Evolutionary conservation across 1,284 basidiomycete species (phyloP), one percentile per base, ranked within the genome.

Genomic region (Sanguinoderma infundibulare): DNA sequence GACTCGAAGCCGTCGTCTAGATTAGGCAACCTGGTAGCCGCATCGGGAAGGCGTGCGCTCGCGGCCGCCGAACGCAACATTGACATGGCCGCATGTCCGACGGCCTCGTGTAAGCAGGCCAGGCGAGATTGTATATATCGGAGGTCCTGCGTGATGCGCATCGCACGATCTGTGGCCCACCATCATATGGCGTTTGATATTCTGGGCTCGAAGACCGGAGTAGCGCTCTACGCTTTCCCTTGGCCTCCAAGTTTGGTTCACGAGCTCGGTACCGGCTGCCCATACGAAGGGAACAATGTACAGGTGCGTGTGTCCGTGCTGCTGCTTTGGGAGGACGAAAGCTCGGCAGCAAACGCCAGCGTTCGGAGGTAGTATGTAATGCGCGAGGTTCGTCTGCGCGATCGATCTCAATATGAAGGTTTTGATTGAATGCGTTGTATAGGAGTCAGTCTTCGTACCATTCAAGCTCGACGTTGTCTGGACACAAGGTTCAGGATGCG

Each of bases 301-400:
- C 32, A 32, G n/a, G 17, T 22, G 47, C 44, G 59, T 57, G 63
- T 58, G 58, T 40, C 46, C 53, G 24, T 36, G 5, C 26, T 24
- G 22, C 54, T 49, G 14, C 8, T 59, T 60, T 44, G 56, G 64
- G 58, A 55, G 35, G 15, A 59, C 50, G 61, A 65, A 60, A 65
- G 61, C 44, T 42, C 59, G 53, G 59, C 59, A 36, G 20, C 49
- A 56, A 47, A 46, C 44, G 53, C 60, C 51, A 55, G 57, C 53
- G 46, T 32, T 22, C 57, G 54, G 57, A 55, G 12, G 64, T 55
- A 32, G 46, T 46, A 36, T 26, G 36, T 62, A 60, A 46, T 55
- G 57, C 51, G 55, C 60, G 26, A 49, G 34, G 49, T 53, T 22
- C 52, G 46, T 39, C 39, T 32, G 39, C 51, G 57, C 57, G 34